Evolutionary conservation across 306 rosid species (phyloP).

Genomic region (Glycine tomentella): DNA sequence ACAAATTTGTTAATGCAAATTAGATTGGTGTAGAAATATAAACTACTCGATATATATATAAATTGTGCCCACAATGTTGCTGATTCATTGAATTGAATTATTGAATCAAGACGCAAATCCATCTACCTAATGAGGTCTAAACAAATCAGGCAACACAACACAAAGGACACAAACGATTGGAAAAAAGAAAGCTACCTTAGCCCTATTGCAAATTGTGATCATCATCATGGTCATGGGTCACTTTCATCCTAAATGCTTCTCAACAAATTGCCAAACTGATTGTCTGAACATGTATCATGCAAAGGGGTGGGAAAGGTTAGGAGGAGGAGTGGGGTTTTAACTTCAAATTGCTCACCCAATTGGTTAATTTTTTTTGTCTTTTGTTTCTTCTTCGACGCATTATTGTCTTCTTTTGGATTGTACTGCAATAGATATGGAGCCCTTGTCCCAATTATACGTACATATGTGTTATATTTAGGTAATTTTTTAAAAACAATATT

Average conservation of each 20-base stretch:
- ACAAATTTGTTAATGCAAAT: constrained; percentile 19
- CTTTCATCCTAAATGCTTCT: constrained; percentile 9
- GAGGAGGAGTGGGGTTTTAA: background rate
- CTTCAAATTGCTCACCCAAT: background rate
- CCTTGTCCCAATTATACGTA: too few relatives aligned
- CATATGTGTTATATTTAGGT: background rate
- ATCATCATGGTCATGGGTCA: background rate
- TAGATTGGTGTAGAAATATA: background rate
- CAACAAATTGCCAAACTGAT: background rate
- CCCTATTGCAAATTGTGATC: background rate
- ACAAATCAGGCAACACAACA: background rate
- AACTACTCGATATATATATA: background rate
- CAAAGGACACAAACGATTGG: background rate
- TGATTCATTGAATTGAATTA: background rate
- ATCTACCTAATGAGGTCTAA: background rate
- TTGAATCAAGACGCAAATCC: background rate
- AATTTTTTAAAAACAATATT: background rate
- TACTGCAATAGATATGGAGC: background rate
- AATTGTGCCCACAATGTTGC: background rate
- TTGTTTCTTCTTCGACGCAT: background rate
- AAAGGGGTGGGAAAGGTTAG: background rate
- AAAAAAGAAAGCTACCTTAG: background rate
- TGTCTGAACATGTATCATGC: constrained; percentile 12
- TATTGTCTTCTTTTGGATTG: background rate
- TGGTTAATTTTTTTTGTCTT: background rate